A percentile compares a stretch with the other conserved stretches of the same genome.
phyloP scores from a whole-genome alignment of 176 grass and related monocot genomes.

The Saccharum spontaneum region DNA sequence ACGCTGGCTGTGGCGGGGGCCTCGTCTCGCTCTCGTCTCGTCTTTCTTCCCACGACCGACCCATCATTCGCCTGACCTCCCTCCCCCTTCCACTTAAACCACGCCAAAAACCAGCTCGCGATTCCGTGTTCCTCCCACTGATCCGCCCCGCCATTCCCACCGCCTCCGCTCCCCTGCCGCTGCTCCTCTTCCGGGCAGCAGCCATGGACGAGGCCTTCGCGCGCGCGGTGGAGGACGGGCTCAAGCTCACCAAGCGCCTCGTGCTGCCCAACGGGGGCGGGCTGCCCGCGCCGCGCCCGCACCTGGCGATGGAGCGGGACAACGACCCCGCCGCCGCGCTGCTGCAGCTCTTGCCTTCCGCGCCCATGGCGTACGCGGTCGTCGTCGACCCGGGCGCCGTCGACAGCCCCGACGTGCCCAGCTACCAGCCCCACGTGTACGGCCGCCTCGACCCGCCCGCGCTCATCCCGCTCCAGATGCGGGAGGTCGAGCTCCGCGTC shows the following conservation, averaged over 20 bases:
- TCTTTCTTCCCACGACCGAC: neutral
- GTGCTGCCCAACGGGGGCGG: conserved; percentile 39
- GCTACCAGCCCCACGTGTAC: conserved; percentile 98
- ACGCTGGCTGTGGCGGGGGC: neutral
- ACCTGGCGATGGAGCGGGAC: conserved; percentile 52
- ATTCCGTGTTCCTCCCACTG: neutral
- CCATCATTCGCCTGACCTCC: neutral
- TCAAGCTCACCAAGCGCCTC: conserved; percentile 78
- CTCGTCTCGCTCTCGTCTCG: neutral
- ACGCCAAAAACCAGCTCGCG: conserved; percentile 19
- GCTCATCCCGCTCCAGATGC: conserved; percentile 95
- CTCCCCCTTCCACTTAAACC: neutral
- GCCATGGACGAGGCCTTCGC: conserved; percentile 71
- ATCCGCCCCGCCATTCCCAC: neutral
- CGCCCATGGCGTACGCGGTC: conserved; percentile 83
- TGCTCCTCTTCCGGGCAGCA: neutral
- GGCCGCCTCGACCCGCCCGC: conserved; percentile 78
- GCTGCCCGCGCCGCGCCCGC: conserved; percentile 38
- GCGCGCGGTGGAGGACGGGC: conserved; percentile 79
- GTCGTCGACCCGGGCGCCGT: conserved; percentile 78
- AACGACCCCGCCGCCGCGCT: conserved; percentile 19
- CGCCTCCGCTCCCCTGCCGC: neutral
- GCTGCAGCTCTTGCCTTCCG: conserved; percentile 39
- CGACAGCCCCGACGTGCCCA: conserved; percentile 94
- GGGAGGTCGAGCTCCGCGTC: conserved; percentile 59